Conservation (phyloP, 805 yeast genomes). For the Ogataea pilisensis region DNA sequence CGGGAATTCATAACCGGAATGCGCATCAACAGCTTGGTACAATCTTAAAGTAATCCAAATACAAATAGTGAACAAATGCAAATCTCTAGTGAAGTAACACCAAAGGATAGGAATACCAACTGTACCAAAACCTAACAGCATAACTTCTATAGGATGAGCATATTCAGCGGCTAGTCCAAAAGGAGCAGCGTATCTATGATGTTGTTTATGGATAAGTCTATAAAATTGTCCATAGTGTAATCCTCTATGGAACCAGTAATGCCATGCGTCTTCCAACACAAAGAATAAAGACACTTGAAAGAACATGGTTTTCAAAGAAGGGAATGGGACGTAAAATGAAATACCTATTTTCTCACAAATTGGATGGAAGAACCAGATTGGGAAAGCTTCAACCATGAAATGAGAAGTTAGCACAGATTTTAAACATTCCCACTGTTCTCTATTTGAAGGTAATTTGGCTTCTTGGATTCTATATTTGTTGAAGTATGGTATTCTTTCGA, state of each 20-base stretch:
- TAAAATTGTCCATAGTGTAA: constrained; percentile 87
- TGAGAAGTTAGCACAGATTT: constrained; percentile 82
- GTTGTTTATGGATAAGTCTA: constrained; percentile 94
- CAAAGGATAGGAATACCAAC: constrained; percentile 91
- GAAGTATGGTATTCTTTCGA: constrained; percentile 84
- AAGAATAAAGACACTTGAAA: constrained; percentile 75
- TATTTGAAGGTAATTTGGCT: constrained; percentile 68
- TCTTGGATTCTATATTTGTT: constrained; percentile 87
- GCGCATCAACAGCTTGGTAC: constrained; percentile 96
- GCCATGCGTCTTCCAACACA: constrained; percentile 92
- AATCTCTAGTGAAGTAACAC: constrained; percentile 67
- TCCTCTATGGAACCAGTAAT: constrained; percentile 90
- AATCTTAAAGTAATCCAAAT: constrained; percentile 84
- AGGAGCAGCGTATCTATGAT: constrained; percentile 97
- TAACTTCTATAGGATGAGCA: constrained; percentile 94
- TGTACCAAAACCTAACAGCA: constrained; percentile 89
- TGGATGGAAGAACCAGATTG: constrained; percentile 97
- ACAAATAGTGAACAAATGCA: constrained; percentile 87
- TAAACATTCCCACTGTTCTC: constrained; percentile 91
- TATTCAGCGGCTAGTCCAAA: constrained; percentile 97
- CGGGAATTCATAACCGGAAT: constrained; percentile 98
- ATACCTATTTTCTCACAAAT: constrained; percentile 80
- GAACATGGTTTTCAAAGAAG: constrained; percentile 52
- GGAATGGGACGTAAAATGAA: constrained; percentile 79
- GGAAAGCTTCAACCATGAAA: constrained; percentile 89